phyloP scores from a whole-genome alignment of 1,284 basidiomycete genomes.

The Cryptococcus hybrid region DNA sequence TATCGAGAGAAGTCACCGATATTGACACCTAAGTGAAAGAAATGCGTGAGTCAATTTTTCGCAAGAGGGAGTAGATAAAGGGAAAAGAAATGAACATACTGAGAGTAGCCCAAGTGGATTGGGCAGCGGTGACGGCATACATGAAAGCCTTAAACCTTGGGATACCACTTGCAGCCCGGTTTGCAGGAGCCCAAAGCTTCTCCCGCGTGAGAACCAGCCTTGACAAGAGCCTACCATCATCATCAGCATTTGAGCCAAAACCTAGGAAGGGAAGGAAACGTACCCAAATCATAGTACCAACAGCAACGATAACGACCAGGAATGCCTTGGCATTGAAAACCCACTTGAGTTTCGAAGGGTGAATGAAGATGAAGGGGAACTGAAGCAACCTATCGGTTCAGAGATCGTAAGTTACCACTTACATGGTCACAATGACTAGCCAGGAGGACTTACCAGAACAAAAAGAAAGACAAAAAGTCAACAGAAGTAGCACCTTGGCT shows the following conservation, averaged over 20 bases:
- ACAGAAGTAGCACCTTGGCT: conserved; percentile 63
- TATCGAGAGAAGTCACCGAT: conserved; percentile 62
- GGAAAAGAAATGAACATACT: conserved; percentile 5
- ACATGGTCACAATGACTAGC: no score
- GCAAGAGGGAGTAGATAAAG: neutral
- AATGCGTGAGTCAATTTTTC: neutral
- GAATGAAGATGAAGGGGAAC: conserved; percentile 67
- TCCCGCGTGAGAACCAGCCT: conserved; percentile 64
- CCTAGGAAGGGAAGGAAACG: conserved; percentile 49
- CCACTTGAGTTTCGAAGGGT: conserved; percentile 69
- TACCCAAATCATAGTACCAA: conserved; percentile 70
- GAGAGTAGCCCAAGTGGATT: conserved; percentile 42
- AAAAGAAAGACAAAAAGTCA: conserved; percentile 63
- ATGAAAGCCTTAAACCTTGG: conserved; percentile 39
- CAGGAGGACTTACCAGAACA: conserved; percentile 62
- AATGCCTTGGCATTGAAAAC: conserved; percentile 67
- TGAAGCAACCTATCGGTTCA: conserved; percentile 25
- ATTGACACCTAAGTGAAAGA: conserved; percentile 58
- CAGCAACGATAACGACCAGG: conserved; percentile 63
- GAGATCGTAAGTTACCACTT: neutral
- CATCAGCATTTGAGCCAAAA: neutral
- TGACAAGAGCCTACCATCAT: conserved; percentile 63
- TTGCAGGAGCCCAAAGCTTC: conserved; percentile 51
- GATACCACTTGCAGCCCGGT: conserved; percentile 26
- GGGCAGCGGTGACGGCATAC: conserved; percentile 32